A percentile compares a stretch with the other conserved stretches of the same genome.
These are phyloP conservation scores for Teratosphaeria nubilosa DNA, from an alignment of 2,329 filamentous ascomycete genomes.

Conservation along the genomic window DNA sequence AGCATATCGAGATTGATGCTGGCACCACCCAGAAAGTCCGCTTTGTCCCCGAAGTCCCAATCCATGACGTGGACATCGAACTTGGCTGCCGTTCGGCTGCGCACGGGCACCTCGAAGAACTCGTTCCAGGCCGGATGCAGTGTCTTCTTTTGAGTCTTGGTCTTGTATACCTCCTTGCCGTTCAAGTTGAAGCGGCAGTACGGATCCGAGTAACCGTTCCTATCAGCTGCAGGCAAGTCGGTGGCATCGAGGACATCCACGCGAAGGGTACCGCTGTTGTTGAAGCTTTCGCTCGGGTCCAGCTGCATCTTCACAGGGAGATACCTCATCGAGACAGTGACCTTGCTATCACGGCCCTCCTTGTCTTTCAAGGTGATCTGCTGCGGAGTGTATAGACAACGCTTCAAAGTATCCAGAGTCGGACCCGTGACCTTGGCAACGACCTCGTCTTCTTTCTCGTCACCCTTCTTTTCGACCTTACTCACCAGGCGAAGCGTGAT, in stretches of 20 bases:
- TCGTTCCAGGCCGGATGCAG: constrained; percentile 93
- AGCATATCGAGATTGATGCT: constrained; percentile 66
- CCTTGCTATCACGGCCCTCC: constrained; percentile 63
- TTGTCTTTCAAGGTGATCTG: constrained; percentile 69
- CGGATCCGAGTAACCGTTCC: constrained; percentile 93
- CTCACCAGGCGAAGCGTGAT: constrained; percentile 80
- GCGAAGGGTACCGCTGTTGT: constrained; percentile 92
- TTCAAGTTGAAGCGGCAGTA: constrained; percentile 93
- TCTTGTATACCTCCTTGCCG: constrained; percentile 85
- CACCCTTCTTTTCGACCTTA: constrained; percentile 62
- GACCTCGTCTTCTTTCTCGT: constrained; percentile 61
- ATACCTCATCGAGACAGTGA: constrained; percentile 90
- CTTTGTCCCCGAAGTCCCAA: constrained; percentile 94
- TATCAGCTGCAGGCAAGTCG: constrained; percentile 84
- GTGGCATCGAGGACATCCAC: constrained; percentile 84
- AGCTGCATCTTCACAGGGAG: constrained; percentile 89
- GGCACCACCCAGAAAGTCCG: constrained; percentile 75
- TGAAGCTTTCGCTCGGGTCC: constrained; percentile 92
- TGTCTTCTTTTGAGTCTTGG: constrained; percentile 93
- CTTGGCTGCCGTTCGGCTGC: constrained; percentile 73
- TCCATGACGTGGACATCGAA: constrained; percentile 81
- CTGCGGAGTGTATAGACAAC: constrained; percentile 76
- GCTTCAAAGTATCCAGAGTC: constrained; percentile 77
- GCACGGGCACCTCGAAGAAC: constrained; percentile 74
- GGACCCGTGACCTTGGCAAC: constrained; percentile 76